Conservation (phyloP, 2,329 filamentous ascomycete genomes). For the Lecanicillium sp. region DNA sequence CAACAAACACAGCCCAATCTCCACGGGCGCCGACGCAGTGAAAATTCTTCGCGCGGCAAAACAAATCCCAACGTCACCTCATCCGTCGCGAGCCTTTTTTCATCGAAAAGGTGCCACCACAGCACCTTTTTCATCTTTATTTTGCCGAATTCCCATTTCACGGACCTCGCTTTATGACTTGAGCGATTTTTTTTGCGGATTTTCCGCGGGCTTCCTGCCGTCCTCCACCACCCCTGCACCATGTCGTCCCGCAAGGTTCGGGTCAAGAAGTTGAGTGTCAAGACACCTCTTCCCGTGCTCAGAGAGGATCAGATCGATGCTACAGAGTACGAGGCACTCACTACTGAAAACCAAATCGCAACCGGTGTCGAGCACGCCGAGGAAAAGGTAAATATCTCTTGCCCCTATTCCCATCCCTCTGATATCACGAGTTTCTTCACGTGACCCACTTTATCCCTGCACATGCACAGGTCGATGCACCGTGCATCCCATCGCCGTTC, state of each 20-base stretch:
- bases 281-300: conserved; percentile 79
- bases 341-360: conserved; percentile 77
- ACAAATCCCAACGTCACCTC: conserved; percentile 49
- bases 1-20: conserved; percentile 11
- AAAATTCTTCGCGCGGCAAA: conserved; percentile 50
- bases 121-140: conserved; percentile 43
- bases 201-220: conserved; percentile 34
- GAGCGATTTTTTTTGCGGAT: conserved; percentile 56
- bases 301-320: conserved; percentile 86
- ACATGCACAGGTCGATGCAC: too few species aligned
- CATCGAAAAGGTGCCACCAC: conserved; percentile 48
- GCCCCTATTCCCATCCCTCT: conserved; percentile 17
- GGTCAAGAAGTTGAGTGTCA: conserved; percentile 87
- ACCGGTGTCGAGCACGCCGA: conserved; percentile 96
- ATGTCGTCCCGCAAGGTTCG: conserved; percentile 64
- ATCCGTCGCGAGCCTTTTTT: conserved; percentile 37
- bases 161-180: conserved; percentile 53
- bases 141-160: conserved; percentile 40
- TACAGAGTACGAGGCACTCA: conserved; percentile 77
- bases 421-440: conserved; percentile 42
- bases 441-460: conserved; percentile 27
- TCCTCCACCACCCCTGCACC: conserved; percentile 32
- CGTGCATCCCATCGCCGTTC: background rate
- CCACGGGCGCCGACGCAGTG: conserved; percentile 24
- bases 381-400: conserved; percentile 73